Evolutionary conservation across 2,329 filamentous ascomycete species (phyloP), one percentile per base, ranked within the genome.

Genomic region (Onygenales sp.): DNA sequence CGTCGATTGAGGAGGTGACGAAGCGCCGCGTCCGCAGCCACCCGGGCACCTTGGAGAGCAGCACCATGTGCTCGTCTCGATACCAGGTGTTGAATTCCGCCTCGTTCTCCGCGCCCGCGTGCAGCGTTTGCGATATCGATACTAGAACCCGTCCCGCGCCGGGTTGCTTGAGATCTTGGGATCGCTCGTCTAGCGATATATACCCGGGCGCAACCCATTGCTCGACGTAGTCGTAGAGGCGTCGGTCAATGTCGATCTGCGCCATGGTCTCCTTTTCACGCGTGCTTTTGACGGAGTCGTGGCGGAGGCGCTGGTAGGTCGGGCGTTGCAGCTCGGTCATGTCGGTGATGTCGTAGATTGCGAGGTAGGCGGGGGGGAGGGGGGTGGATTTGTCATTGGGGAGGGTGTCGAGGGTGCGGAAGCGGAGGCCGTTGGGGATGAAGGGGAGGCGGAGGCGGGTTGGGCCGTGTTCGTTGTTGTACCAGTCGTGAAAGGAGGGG

Each of bases 391-490:
- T 55, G 21, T 56, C 21, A 27, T 27, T 27, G 21, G 21, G 32
- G 11, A 8, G 71, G 58, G 49, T 71, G 66, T 92, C 87, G 13
- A 73, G 79, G 7, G 87, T 85, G 31, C 77, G 79, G 71, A 90
- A 95, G 43, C 89, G 85, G 61, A 93, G 84, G 54, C 89, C 89
- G 67, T 88, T 93, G 60, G 73, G 67, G 65, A 91, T 83, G 62
- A 86, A 83, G 3, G 87, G 82, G 11, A 94, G 73, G 48, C 88
- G 85, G 6, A 94, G 79, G 47, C 89, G 85, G 13, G 84, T 81
- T 14, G 89, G 89, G 52, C 89, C 89, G 72, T 95, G 89, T 73
- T 95, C 89, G 69, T 90, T 93, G 74, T 94, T 91, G 75, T 95
- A 95, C 87, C 88, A 92, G 67, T 94, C 88, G 70, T 94, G 86